Evolutionary conservation across 139 green algal species (phyloP).

Genomic region (Chlamydomonas asymmetrica): DNA sequence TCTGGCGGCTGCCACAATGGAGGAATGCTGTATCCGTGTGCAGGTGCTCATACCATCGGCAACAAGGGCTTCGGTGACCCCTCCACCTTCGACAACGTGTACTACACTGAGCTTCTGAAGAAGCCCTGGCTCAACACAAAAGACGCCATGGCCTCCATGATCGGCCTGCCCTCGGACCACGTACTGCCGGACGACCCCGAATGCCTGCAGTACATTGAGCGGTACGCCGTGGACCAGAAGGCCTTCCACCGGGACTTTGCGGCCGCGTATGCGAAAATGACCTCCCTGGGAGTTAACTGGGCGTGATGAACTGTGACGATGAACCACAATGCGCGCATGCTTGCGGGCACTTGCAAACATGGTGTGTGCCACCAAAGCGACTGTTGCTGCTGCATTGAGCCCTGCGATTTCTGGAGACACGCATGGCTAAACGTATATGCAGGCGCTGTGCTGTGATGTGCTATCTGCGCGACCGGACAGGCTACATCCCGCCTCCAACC

Average conservation of each 20-base stretch:
- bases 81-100: slow-evolving; percentile 89
- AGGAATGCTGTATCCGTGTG: no score
- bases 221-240: slow-evolving; percentile 68
- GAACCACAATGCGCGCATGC: no score
- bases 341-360: no score
- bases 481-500: no score
- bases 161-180: slow-evolving; percentile 84
- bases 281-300: slow-evolving; percentile 50
- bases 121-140: slow-evolving; percentile 67
- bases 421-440: no score
- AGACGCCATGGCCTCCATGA: slow-evolving; percentile 70
- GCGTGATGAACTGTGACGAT: no score
- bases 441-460: no score
- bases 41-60: slow-evolving; percentile 45
- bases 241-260: slow-evolving; percentile 78
- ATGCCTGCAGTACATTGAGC: slow-evolving; percentile 30
- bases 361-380: no score
- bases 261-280: slow-evolving; percentile 62
- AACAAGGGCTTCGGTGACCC: slow-evolving; percentile 92
- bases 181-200: slow-evolving; percentile 75
- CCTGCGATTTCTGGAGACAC: no score
- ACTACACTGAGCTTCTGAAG: slow-evolving; percentile 80
- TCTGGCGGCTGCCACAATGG: no score
- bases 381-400: no score
- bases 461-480: no score